Evolutionary conservation across 176 grass and related monocot genomes (phyloP), one percentile per base, ranked within the genome.

Genomic region (Poa annua): DNA sequence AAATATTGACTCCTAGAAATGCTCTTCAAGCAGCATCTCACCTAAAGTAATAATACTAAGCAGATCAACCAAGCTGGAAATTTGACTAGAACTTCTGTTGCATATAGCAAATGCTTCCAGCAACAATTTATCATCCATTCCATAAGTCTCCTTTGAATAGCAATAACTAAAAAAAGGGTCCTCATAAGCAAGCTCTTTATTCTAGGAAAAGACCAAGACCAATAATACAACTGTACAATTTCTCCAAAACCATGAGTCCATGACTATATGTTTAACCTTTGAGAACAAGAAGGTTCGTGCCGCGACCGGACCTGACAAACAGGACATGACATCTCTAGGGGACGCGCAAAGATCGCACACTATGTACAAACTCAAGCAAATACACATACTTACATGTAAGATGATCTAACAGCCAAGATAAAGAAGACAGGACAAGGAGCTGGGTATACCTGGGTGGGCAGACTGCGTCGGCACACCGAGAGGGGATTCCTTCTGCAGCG

Each of bases 401-500:
- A 76, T 8, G 41, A 35, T 34, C 7, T 16, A 49, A 54, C 65
- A 71, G 22, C 44, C 24, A 49, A 24, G 6, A 66, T 1, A 51
- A 17, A 35, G 17, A 78, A 56, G 19, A 6, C 32, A 60, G 16
- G 55, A 4, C 14, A 47, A 81, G 11, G 6, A 54, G 34, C 71
- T 1, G 4, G 3, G 16, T 8, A 15, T 86, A 97, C 95, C 92
- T 49, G 92, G 92, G 52, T 97, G 95, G 81, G 95, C 95, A 84
- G 92, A 97, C 91, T 97, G 86, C 47, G 90, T 94, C 19, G 88
- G 78, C 41, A 84, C 84, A 13, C 95, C 92, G 52, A 92, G 90
- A 61, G 95, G 90, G 16, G 95, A 94, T 79, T 97, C 95, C 78
- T 97, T 94, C 92, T 94, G 87, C 57, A 80, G 21, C 1, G 5